These are phyloP conservation scores for Tulasnella sp. DNA, from an alignment of 768 basidiomycete species.

Conservation along the genomic window DNA sequence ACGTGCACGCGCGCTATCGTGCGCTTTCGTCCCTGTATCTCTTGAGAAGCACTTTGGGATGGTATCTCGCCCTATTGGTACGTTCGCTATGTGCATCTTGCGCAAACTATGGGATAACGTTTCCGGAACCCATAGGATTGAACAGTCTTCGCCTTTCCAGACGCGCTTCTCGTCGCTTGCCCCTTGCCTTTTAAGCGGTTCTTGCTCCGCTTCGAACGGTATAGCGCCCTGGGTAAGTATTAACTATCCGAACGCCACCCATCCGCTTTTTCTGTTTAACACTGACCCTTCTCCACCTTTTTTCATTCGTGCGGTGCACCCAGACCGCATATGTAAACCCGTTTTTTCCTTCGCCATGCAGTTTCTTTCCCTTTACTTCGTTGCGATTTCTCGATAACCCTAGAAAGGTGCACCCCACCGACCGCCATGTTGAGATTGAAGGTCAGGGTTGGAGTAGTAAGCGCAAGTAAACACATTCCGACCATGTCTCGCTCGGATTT, in stretches of 20 bases:
- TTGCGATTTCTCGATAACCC: not conserved
- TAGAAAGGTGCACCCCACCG: too few species aligned
- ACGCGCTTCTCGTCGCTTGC: not conserved
- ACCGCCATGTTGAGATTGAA: not conserved
- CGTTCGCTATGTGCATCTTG: too few species aligned
- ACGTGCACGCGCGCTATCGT: too few species aligned
- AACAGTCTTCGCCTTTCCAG: not conserved
- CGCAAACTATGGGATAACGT: too few species aligned
- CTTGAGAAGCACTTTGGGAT: too few species aligned
- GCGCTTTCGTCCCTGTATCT: too few species aligned
- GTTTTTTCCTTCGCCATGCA: not conserved
- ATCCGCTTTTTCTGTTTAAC: not conserved
- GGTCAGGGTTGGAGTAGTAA: not conserved
- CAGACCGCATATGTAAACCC: too few species aligned
- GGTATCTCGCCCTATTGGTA: too few species aligned
- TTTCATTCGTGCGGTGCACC: too few species aligned
- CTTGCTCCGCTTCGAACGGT: not conserved
- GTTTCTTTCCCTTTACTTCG: not conserved
- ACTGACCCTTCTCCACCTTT: not conserved
- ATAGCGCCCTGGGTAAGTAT: too few species aligned
- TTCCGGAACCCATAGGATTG: too few species aligned
- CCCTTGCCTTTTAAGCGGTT: not conserved
- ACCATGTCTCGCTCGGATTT: not conserved
- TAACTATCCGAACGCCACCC: not conserved
- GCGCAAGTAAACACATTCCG: not conserved